Conservation (phyloP, 2,329 filamentous ascomycete species). For the Aspergillus viridinutans region DNA sequence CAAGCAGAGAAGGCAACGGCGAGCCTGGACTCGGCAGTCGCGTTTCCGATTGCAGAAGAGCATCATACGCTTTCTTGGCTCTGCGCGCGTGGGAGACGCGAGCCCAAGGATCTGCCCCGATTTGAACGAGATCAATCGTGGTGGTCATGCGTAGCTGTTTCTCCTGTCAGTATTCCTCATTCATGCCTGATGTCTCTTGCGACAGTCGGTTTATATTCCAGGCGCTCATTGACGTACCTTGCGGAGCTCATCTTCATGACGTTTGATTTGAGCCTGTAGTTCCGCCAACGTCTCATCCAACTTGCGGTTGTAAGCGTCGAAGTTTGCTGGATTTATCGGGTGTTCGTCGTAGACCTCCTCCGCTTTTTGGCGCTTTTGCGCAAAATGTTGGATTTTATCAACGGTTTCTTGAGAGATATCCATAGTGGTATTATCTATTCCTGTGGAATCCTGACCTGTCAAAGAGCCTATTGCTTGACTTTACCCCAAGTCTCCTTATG, state of each 20-base stretch:
- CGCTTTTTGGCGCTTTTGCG: slow-evolving; percentile 29
- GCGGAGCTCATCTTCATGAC: slow-evolving; percentile 46
- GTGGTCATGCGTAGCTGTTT: slow-evolving; percentile 31
- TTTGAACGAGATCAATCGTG: slow-evolving; percentile 27
- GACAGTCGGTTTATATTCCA: background rate
- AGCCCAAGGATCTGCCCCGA: slow-evolving; percentile 23
- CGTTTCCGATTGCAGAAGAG: slow-evolving; percentile 58
- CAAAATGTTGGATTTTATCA: slow-evolving; percentile 33
- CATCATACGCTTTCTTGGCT: slow-evolving; percentile 63
- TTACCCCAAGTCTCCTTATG: background rate
- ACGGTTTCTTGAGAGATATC: slow-evolving; percentile 28
- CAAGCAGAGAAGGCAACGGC: slow-evolving; percentile 66
- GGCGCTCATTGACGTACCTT: slow-evolving; percentile 32
- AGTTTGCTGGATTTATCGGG: slow-evolving; percentile 22
- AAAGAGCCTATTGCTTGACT: background rate
- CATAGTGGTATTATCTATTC: slow-evolving; percentile 15
- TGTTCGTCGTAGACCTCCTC: slow-evolving; percentile 31
- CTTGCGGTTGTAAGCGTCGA: slow-evolving; percentile 32
- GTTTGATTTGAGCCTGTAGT: slow-evolving; percentile 53
- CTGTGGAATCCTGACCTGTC: background rate
- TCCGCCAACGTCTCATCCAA: slow-evolving; percentile 65
- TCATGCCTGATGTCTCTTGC: background rate
- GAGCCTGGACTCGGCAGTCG: slow-evolving; percentile 65
- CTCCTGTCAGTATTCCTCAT: slow-evolving; percentile 9
- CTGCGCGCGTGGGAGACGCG: slow-evolving; percentile 46